Evolutionary conservation across 768 basidiomycete genomes (phyloP), one percentile per base, ranked within the genome.

Genomic region (Agaricus subrufescens): DNA sequence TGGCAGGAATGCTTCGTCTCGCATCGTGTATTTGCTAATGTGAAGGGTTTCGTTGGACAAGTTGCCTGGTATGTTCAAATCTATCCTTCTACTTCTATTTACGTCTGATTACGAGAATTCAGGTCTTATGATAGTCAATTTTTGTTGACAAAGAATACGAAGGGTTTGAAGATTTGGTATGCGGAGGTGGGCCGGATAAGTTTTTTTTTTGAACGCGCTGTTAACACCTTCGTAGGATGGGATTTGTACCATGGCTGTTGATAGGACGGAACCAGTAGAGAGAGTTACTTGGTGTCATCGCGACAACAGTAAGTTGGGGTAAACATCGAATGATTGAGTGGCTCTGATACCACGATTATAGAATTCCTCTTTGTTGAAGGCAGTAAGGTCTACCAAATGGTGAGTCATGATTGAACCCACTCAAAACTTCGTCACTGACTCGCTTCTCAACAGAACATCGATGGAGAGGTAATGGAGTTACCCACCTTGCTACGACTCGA

Each of bases 291-390:
- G 88, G 89, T 78, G 83, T 58, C 84, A 87, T 10, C 75, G 73
- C 52, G 82, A 85, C 39, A 74, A 83, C 70, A 76, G 86, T 86
- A 58, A 58, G 66, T 52, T 23, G 11, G 14, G 8, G 11, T 29
- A 23, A 38, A 34, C 26, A 15, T 10, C 29, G 31, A 4, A n/a
- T 30, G 3, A 11, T 54, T 39, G 25, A 48, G 11, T 43, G 14
- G 46, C 25, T 53, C 23, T 53, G 37, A 47, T n/a, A 52, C 27
- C 23, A 26, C 40, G 14, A 27, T 42, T 15, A 12, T 55, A 87
- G 87, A 80, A 7, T 88, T 91, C 74, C 67, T 89, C 54, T 86
- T 85, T 11, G 84, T 89, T 14, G 87, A 90, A 67, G 82, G 79
- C 19, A 81, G 76, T 53, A 72, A 74, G 59, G 84, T 87, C 10